phyloP scores from a whole-genome alignment of 306 rosid species.

The Cercis canadensis region DNA sequence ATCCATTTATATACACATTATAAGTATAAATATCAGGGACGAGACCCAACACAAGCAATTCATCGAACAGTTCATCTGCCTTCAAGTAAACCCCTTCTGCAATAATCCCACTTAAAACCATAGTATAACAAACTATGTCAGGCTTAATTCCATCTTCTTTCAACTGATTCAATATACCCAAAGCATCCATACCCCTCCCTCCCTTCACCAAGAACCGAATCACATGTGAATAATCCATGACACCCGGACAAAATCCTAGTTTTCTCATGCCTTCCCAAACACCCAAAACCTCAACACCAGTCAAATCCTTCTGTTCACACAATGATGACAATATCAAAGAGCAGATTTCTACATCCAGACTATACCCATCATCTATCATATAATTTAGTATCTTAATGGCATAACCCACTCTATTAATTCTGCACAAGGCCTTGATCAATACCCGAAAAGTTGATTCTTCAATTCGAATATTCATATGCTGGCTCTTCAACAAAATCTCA shows the following conservation, averaged over 20 bases:
- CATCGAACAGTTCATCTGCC: constrained; percentile 73
- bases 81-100: constrained; percentile 49
- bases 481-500: constrained; percentile 61
- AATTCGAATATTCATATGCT: constrained; percentile 59
- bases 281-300: constrained; percentile 50
- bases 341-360: constrained; percentile 55
- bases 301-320: constrained; percentile 48
- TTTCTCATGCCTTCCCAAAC: constrained; percentile 61
- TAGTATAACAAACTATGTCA: constrained; percentile 76
- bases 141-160: constrained; percentile 70
- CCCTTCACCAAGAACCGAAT: constrained; percentile 63
- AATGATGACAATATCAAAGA: constrained; percentile 68
- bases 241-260: constrained; percentile 64
- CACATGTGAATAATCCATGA: constrained; percentile 64
- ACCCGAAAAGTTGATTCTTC: constrained; percentile 75
- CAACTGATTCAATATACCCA: constrained; percentile 57
- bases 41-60: constrained; percentile 75
- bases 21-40: constrained; percentile 74
- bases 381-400: constrained; percentile 63
- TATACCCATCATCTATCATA: constrained; percentile 70
- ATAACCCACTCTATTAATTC: constrained; percentile 57
- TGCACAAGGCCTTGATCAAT: constrained; percentile 63
- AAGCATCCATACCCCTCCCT: constrained; percentile 59
- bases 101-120: constrained; percentile 64
- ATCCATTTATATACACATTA: constrained; percentile 68